Evolutionary conservation across 2,329 filamentous ascomycete species (phyloP).

Genomic region (Exophiala lecanii-corni): DNA sequence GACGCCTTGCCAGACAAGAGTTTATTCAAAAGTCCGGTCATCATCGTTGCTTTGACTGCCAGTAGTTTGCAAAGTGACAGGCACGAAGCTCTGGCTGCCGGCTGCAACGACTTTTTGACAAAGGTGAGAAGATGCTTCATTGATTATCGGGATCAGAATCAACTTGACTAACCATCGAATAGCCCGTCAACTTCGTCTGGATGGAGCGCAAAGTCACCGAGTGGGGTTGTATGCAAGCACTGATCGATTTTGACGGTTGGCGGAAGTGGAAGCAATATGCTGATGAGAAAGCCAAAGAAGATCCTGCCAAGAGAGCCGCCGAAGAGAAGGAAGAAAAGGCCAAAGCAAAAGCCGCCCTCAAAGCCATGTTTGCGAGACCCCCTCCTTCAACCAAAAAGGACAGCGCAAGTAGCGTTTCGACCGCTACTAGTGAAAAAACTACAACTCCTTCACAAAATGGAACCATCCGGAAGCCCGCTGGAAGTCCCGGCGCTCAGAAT

Average conservation of each 20-base stretch:
- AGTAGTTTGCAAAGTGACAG: constrained; percentile 92
- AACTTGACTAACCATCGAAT: neutral
- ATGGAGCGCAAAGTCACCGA: constrained; percentile 96
- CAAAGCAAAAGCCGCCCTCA: constrained; percentile 25
- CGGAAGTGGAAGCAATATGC: constrained; percentile 88
- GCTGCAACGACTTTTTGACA: constrained; percentile 96
- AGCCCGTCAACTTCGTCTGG: constrained; percentile 95
- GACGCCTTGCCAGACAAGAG: constrained; percentile 66
- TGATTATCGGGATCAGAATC: constrained; percentile 8
- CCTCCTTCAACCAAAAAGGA: constrained; percentile 22
- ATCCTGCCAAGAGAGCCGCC: constrained; percentile 22
- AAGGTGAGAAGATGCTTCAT: constrained; percentile 60
- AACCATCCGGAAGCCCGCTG: constrained; percentile 10
- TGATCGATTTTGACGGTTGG: constrained; percentile 99
- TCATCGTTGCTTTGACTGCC: constrained; percentile 93
- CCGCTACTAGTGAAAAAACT: constrained; percentile 6
- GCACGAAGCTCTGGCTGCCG: constrained; percentile 88
- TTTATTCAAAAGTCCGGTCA: constrained; percentile 92
- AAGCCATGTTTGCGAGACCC: constrained; percentile 25
- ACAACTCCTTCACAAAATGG: constrained; percentile 11
- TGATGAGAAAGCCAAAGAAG: constrained; percentile 30
- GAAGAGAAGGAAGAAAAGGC: constrained; percentile 27
- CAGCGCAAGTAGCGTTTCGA: constrained; percentile 7
- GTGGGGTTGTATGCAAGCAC: constrained; percentile 99
- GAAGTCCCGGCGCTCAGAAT: constrained; percentile 4